Conservation (phyloP, 2,329 filamentous ascomycete species). For the Chaetomium sp. region DNA sequence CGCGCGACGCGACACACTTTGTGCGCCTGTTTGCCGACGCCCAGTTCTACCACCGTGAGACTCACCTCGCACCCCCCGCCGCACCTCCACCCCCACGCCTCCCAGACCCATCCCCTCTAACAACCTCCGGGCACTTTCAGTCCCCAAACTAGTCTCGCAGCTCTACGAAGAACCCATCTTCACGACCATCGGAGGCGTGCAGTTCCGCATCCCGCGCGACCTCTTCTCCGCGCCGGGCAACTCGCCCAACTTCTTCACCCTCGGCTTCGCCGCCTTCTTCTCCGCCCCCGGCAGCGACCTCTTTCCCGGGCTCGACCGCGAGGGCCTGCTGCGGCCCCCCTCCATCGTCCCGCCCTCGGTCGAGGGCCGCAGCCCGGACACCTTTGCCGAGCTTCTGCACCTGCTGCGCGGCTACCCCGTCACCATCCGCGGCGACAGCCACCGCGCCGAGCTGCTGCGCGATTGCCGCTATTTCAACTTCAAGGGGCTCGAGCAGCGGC, state of each 20-base stretch:
- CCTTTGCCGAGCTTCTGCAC: slow-evolving; percentile 80
- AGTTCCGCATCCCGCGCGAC: slow-evolving; percentile 89
- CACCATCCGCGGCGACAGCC: slow-evolving; percentile 71
- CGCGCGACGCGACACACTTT: slow-evolving; percentile 81
- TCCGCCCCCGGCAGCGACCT: slow-evolving; percentile 72
- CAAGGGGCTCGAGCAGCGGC: slow-evolving; percentile 83
- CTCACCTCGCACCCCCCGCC: slow-evolving; percentile 16
- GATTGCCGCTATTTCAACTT: slow-evolving; percentile 94
- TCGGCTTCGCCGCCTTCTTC: slow-evolving; percentile 89
- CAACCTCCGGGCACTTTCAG: slow-evolving; percentile 46
- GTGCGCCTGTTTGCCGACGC: slow-evolving; percentile 92
- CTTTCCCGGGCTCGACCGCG: slow-evolving; percentile 82
- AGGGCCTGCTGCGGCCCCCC: slow-evolving; percentile 79
- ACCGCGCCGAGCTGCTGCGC: slow-evolving; percentile 74
- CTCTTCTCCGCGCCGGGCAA: slow-evolving; percentile 83
- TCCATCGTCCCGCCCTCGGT: slow-evolving; percentile 82
- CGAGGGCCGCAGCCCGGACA: slow-evolving; percentile 77
- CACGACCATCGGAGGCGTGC: slow-evolving; percentile 81
- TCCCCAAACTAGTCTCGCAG: slow-evolving; percentile 86
- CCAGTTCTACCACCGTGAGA: slow-evolving; percentile 84
- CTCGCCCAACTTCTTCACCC: slow-evolving; percentile 92
- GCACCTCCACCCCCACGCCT: background rate
- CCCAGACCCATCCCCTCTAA: background rate
- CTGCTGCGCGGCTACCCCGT: slow-evolving; percentile 83
- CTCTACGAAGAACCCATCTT: slow-evolving; percentile 91